These are phyloP conservation scores for Drechslera avenae DNA, from an alignment of 2,329 filamentous ascomycete genomes.

Conservation along the genomic window DNA sequence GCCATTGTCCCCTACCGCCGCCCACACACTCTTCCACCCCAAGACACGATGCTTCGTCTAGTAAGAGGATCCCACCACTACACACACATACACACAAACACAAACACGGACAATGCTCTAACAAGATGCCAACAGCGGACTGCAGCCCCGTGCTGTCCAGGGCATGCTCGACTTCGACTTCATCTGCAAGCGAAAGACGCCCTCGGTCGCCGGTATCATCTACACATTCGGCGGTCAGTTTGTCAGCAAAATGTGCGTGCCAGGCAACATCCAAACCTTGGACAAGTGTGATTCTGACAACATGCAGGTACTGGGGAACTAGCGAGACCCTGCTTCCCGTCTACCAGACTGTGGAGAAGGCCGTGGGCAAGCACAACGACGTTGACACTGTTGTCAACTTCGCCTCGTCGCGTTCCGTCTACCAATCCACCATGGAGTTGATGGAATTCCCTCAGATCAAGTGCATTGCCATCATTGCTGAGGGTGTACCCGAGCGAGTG, in stretches of 20 bases:
- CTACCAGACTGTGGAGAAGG: constrained; percentile 93
- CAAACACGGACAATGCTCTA: constrained; percentile 21
- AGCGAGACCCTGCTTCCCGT: constrained; percentile 98
- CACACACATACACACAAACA: not conserved
- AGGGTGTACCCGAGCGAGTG: constrained; percentile 97
- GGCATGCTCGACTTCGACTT: constrained; percentile 95
- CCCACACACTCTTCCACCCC: constrained; percentile 94
- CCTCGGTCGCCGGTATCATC: constrained; percentile 98
- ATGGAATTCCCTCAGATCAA: constrained; percentile 97
- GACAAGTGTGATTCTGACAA: constrained; percentile 21
- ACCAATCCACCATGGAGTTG: constrained; percentile 97
- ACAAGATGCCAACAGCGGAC: constrained; percentile 63
- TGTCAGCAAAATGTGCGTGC: constrained; percentile 93
- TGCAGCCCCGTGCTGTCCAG: constrained; percentile 79
- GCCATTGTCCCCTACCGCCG: constrained; percentile 83
- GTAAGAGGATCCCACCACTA: constrained; percentile 53
- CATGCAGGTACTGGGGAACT: constrained; percentile 88
- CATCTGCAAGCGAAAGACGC: constrained; percentile 98
- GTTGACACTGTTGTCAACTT: constrained; percentile 99
- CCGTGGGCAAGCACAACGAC: constrained; percentile 93
- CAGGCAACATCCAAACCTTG: constrained; percentile 20
- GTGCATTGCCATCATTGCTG: constrained; percentile 98
- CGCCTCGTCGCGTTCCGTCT: constrained; percentile 97
- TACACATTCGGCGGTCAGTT: constrained; percentile 99
- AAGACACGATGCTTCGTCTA: constrained; percentile 99